Evolutionary conservation across 495 filamentous ascomycete genomes (phyloP), one percentile per base, ranked within the genome.

Genomic region (Trichodelitschia bisporula): DNA sequence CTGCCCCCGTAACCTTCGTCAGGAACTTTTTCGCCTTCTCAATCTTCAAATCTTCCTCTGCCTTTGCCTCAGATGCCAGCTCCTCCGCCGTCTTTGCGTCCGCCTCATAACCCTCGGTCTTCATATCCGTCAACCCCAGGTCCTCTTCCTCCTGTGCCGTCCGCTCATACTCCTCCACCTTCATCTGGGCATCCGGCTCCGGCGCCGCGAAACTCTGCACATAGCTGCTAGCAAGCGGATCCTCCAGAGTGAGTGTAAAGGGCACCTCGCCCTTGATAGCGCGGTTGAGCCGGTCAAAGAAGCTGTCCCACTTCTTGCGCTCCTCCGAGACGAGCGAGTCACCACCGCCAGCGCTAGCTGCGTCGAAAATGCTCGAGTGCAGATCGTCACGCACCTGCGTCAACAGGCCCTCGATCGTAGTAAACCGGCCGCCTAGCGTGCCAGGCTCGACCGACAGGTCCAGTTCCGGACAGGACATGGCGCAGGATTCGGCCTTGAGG

Each of bases 381-480:
- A 95, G 58, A 46, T 95, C 83, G 45, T 91, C 72, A 23, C 80
- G 68, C 32, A 97, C 70, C 48, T 95, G 80, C 0, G 77, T 83
- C n/a, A 95, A 59, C 14, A 93, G 64, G 37, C 86, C 86, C 51
- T 95, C 89, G 13, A 95, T 66, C 3, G 89, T 97, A 6, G 86
- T 95, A 57, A 97, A 97, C 24, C 83, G 70, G n/a, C 84, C 84
- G 37, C 86, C 86, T 3, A 95, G 64, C 0, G 84, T 93, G 25
- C 86, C 86, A 0, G 83, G 77, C 44, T 80, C 72, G 15, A 93
- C 77, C 19, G 62, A 62, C 15, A 97, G 63, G 36, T 68, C 65
- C 35, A 92, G 69, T 42, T 95, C 82, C 2, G 82, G 74, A 42
- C 77, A 84, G 41, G 66, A 58, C 29, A 99, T 57, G 3, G 66